Percentiles rank a stretch among this genome's conserved stretches.
These are phyloP conservation scores for Myxozyma kluyveri DNA, from an alignment of 805 yeast genomes.

Conservation along the genomic window DNA sequence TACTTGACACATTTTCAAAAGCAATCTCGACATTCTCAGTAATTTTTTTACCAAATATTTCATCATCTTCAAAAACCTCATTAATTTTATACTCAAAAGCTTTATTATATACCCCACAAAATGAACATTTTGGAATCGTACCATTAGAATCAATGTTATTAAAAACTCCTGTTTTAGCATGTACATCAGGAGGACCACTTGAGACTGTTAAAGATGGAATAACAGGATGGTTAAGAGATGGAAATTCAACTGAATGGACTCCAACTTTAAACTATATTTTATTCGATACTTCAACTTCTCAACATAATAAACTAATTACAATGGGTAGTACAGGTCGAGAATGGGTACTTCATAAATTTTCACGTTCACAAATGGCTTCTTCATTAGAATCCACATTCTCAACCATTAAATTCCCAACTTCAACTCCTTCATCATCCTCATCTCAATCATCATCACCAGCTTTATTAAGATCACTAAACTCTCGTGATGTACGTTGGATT, in stretches of 20 bases:
- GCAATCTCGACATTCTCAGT: slow-evolving; percentile 40
- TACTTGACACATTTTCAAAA: slow-evolving; percentile 22
- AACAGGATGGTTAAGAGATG: slow-evolving; percentile 39
- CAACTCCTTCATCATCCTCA: not conserved
- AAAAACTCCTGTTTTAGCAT: slow-evolving; percentile 81
- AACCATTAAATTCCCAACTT: not conserved
- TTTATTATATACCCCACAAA: slow-evolving; percentile 81
- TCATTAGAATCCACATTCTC: slow-evolving; percentile 4
- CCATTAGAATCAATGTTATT: slow-evolving; percentile 92
- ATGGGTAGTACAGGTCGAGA: slow-evolving; percentile 38
- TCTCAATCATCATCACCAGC: not conserved
- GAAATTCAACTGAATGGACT: slow-evolving; percentile 40
- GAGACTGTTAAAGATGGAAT: slow-evolving; percentile 62
- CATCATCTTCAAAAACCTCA: slow-evolving; percentile 59
- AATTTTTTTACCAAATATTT: slow-evolving; percentile 77
- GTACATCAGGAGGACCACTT: slow-evolving; percentile 86
- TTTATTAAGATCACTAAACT: not conserved
- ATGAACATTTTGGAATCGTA: slow-evolving; percentile 96
- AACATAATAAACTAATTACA: slow-evolving; percentile 12
- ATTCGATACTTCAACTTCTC: slow-evolving; percentile 25
- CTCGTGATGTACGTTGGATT: slow-evolving; percentile 15
- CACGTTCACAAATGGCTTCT: slow-evolving; percentile 29
- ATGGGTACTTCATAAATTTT: slow-evolving; percentile 37
- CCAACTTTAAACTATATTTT: slow-evolving; percentile 36
- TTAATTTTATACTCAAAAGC: slow-evolving; percentile 57